These are phyloP conservation scores for Rhinocladiella similis DNA, from an alignment of 2,329 filamentous ascomycete genomes.

Conservation along the genomic window DNA sequence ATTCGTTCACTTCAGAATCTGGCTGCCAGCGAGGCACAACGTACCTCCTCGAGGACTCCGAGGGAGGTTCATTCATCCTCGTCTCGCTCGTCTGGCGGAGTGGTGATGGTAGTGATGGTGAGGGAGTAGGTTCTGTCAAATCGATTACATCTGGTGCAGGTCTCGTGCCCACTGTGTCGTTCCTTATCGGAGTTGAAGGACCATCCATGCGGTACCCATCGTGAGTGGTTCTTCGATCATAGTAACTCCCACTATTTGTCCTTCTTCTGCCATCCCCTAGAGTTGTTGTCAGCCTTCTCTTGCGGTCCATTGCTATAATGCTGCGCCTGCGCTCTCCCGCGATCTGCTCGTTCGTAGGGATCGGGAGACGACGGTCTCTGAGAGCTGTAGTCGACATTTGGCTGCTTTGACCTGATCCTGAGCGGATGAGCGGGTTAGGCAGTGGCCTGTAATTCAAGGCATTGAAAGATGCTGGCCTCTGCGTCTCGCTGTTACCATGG, in stretches of 20 bases:
- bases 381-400: conserved; percentile 11
- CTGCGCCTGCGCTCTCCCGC: conserved; percentile 24
- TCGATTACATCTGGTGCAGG: conserved; percentile 26
- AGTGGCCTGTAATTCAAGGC: conserved; percentile 6
- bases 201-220: conserved; percentile 15
- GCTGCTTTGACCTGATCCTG: conserved; percentile 5
- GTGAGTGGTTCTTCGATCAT: conserved; percentile 20
- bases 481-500: conserved; percentile 6
- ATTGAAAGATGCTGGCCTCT: conserved; percentile 1
- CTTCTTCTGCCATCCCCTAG: conserved; percentile 33
- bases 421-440: conserved; percentile 5
- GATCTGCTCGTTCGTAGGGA: conserved; percentile 18
- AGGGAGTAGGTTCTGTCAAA: conserved; percentile 30
- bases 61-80: conserved; percentile 13
- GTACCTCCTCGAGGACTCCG: conserved; percentile 44
- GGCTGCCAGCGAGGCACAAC: conserved; percentile 81
- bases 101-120: conserved; percentile 26
- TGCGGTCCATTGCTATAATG: conserved; percentile 37
- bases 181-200: conserved; percentile 34
- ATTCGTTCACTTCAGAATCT: conserved; percentile 76
- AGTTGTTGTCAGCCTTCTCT: conserved; percentile 42
- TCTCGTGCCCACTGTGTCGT: conserved; percentile 6
- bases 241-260: conserved; percentile 25
- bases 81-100: conserved; percentile 8
- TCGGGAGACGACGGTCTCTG: conserved; percentile 17